Evolutionary conservation across 345 rosid species (phyloP), one percentile per base, ranked within the genome.

Genomic region (Boechera retrofracta): DNA sequence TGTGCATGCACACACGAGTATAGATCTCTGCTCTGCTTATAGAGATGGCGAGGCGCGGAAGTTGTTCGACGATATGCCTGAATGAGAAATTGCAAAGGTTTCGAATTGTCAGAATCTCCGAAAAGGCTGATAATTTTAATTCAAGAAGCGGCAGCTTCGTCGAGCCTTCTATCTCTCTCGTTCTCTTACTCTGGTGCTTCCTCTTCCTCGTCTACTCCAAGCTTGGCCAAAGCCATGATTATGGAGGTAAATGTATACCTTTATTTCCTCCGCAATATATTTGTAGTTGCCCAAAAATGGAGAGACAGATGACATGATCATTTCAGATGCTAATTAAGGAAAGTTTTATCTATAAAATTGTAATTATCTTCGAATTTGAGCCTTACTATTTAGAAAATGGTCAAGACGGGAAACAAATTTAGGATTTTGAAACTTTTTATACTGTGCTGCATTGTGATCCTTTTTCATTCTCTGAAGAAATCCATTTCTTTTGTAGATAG

Each of bases 221-320:
- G 62, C 90, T 90, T 56, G 96, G 91, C 74, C 89, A 72, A 55
- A 66, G 91, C 90, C 91, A 87, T 56, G 80, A 85, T 11, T 80
- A 81, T 64, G 85, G 82, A 85, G 95, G 95, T 90, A 72, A 60
- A 56, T 38, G 10, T 48, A 13, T 39, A 15, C 29, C 47, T 48
- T 36, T 36, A 10, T 47, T 47, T 47, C 21, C 12, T 41, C 44
- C 13, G 44, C 13, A 41, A 41, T 31, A 35, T 35, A 7, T 6
- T 6, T 10, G 3, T 41, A 3, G 12, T 10, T 41, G 13, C 4
- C 3, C 13, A 41, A 11, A 39, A 35, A 35, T 6, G 38, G 1
- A 61, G 42, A 73, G 6, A 64, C 24, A 21, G 45, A 54, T 26
- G 12, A 13, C 26, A 55, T 56, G 2, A 67, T 76, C 51, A 38